Evolutionary conservation across 768 basidiomycete species (phyloP), one percentile per base, ranked within the genome.

Genomic region (Hebeloma cylindrosporum): DNA sequence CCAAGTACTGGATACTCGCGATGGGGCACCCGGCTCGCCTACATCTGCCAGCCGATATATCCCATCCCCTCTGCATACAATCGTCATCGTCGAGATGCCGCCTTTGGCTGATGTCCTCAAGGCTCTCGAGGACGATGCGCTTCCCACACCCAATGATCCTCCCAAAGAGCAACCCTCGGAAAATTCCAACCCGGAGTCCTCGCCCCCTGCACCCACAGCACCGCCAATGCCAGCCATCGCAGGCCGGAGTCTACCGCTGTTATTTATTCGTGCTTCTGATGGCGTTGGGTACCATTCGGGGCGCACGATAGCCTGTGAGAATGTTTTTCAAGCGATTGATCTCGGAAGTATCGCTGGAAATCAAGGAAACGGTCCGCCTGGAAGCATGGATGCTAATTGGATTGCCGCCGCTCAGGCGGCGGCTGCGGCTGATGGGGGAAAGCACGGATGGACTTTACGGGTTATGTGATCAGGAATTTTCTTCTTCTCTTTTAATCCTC

Each of bases 241-340:
- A 2, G 83, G 85, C 6, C 79, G 84, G 40, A 87, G 75, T 52
- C 70, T 93, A 4, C 90, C 90, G 0, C 59, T 93, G 53, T 62
- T 93, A 28, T 92, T 93, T 60, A 90, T 93, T 45, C 81, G 90
- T 23, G 72, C 84, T 11, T 78, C 71, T 30, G 90, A 93, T 55
- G 88, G 91, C n/a, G 82, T 92, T 22, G 90, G 90, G 3, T 93
- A 91, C 62, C 88, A 91, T 61, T 91, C 91, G 16, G 89, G 89
- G 27, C 79, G 88, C 50, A 87, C 85, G 31, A 81, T 93, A 46
- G 77, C 87, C 13, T 88, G 86, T 60, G 89, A 92, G 61, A 87
- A 87, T 58, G 77, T 87, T 13, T 87, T 88, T 64, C 80, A 83
- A 56, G 64, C 71, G 11, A 75, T 89, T 65, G 83, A 86, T 58